Evolutionary conservation across 345 rosid genomes (phyloP), one percentile per base, ranked within the genome.

Genomic region (Syzygium jambos): DNA sequence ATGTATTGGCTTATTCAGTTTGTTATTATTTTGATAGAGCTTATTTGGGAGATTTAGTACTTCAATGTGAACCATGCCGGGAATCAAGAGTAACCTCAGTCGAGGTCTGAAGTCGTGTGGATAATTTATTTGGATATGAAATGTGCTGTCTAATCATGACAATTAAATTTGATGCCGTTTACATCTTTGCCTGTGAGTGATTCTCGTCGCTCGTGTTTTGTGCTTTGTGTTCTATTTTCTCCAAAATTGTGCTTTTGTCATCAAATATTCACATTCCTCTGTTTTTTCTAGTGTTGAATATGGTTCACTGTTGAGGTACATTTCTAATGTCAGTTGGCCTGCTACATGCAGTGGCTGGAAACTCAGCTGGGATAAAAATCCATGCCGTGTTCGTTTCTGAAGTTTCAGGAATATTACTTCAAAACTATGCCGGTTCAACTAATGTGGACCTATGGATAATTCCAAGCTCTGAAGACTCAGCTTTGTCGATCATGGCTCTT

Each of bases 401-500:
- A 92, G 89, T 91, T 82, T 90, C 98, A 1, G 99, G 99, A 34
- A 91, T 91, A 88, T 88, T 12, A 34, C 96, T 98, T 19, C 92
- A 86, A 88, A 88, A 91, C 49, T 92, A 88, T 87, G 94, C 91
- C 4, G 96, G 96, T 34, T 87, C 88, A 43, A 88, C 93, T 30
- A 91, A 93, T 88, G 83, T 93, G 68, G 96, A 95, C 93, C 87
- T 95, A 14, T 96, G 96, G 95, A 89, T 98, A 87, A 88, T 92
- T 88, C 98, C 99, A 27, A 94, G 93, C 87, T 94, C 93, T 68
- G 97, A 95, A 86, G 93, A 93, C 89, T 95, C 98, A n/a, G 97
- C 99, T 11, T 95, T 97, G 99, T 96, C 98, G 9, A 95, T 98
- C 65, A 94, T 96, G 97, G 97, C 97, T 49, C 94, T 96, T 86